Percentiles rank a stretch among this genome's conserved stretches.
These are phyloP conservation scores for Trichoderma koningiopsis DNA, from an alignment of 2,329 filamentous ascomycete genomes.

Conservation along the genomic window DNA sequence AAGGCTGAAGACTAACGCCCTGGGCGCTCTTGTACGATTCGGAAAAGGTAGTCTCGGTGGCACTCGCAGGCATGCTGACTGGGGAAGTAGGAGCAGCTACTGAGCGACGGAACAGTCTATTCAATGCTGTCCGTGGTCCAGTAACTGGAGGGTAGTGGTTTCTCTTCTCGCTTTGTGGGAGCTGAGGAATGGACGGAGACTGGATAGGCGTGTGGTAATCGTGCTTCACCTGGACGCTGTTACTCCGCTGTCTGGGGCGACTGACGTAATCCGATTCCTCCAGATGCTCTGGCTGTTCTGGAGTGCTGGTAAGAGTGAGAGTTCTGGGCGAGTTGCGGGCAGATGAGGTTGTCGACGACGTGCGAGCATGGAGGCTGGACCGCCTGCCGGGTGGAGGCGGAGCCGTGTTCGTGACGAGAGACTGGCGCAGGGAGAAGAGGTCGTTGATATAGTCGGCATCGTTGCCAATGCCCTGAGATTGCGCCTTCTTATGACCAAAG, in stretches of 20 bases:
- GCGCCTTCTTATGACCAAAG: constrained; percentile 41
- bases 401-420: constrained; percentile 41
- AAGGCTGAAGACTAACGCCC: constrained; percentile 41
- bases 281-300: constrained; percentile 23
- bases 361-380: constrained; percentile 56
- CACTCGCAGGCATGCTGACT: constrained; percentile 14
- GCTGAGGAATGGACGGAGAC: constrained; percentile 27
- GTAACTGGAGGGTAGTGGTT: constrained; percentile 55
- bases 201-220: constrained; percentile 34
- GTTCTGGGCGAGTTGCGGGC: constrained; percentile 15
- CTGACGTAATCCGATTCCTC: constrained; percentile 28
- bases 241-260: constrained; percentile 34
- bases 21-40: constrained; percentile 30
- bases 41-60: constrained; percentile 20
- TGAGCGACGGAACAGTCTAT: constrained; percentile 55
- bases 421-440: constrained; percentile 47
- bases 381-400: constrained; percentile 54
- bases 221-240: constrained; percentile 35
- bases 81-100: constrained; percentile 44
- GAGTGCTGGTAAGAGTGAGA: constrained; percentile 30
- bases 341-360: constrained; percentile 38
- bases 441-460: constrained; percentile 49
- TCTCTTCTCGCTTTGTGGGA: constrained; percentile 37
- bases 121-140: constrained; percentile 49
- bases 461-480: constrained; percentile 30